Evolutionary conservation across 371 early-diverging fungal species (phyloP), one percentile per base, ranked within the genome.

Genomic region (Nematocida sp.): DNA sequence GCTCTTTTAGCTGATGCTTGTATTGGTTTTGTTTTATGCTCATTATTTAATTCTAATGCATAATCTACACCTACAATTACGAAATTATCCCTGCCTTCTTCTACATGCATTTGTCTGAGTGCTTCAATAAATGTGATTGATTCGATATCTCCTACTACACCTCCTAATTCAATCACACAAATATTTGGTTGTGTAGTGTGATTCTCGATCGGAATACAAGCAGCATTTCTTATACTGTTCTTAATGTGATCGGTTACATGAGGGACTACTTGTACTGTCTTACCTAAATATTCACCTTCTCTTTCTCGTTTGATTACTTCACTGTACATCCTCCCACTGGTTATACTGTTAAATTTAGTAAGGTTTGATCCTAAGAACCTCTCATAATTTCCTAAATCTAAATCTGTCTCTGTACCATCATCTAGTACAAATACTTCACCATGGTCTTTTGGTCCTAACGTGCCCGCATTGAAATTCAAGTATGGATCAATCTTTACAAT

Each of bases 401-500:
- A 90, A 88, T 96, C 97, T 52, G 96, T 96, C 88, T 98, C 98
- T 82, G 95, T 95, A 72, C 98, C 99, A 87, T 99, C 99, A 82
- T 95, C 92, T 72, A 98, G 90, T 15, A 97, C 97, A 89, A 94
- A 97, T 20, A 97, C 97, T 84, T 99, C 99, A 83, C 94, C 84
- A 20, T 97, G 97, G 87, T 97, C 98, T 66, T 94, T 89, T 74
- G 97, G 97, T 73, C 91, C 92, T 89, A 98, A 89, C 27, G 94
- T 92, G 85, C 97, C 98, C 70, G 96, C 96, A 87, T 97, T 96
- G 85, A 94, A 95, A 90, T 98, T 99, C 73, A 99, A 89, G 88
- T 97, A 97, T 27, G 97, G 97, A 87, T 98, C 98, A 83, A 99
- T 97, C 89, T 99, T 99, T 90, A 99, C 94, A 78, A 95, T 92